Base-by-base conservation (phyloP, 1,284 basidiomycete species). In the Cutaneotrichosporon cavernicola region DNA sequence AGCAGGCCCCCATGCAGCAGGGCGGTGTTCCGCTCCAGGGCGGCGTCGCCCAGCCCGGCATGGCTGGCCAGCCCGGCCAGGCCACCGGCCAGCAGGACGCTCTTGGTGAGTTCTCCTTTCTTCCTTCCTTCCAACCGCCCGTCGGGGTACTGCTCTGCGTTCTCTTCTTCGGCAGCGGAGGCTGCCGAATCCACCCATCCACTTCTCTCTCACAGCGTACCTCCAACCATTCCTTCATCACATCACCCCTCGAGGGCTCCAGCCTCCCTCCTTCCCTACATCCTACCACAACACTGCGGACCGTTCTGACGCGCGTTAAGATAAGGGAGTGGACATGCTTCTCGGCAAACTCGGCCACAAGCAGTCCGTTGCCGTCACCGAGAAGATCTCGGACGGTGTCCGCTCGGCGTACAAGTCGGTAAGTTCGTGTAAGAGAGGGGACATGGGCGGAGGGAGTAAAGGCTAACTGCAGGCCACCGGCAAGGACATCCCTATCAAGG, bases 341-440 rank as follows among this genome's bases (percentile, higher is more conserved):
- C 69, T 80, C 50, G 71, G 70, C 46, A 63, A 72, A 50, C 56
- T 71, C 30, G 81, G 81, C 32, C 74, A 81, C 67, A 71, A 69
- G 32, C 77, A 80, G 70, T 67, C 49, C 47, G 70, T 61, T 30
- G 51, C 61, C 14, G 81, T 78, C 22, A 80, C 78, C 56, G 80
- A 81, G 72, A 80, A 80, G 74, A 81, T 81, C 74, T 79, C 77
- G 56, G 81, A 82, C 68, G 81, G 80, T 38, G 62, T 81, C 61
- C 71, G 80, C 63, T 67, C 65, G 5, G 71, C 65, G 14, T 80
- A 81, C 76, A 80, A 81, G 30, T 30, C 22, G 49, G 43, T 46
- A 18, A 46, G 49, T 51, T 26, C 4, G 21, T 30, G 49, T 4
- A 22, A 31, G 22, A 14, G 21, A 22, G 43, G 7, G 43, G 18